phyloP scores from a whole-genome alignment of 1,139 yeast genomes.

The Geotrichum carabidarum region DNA sequence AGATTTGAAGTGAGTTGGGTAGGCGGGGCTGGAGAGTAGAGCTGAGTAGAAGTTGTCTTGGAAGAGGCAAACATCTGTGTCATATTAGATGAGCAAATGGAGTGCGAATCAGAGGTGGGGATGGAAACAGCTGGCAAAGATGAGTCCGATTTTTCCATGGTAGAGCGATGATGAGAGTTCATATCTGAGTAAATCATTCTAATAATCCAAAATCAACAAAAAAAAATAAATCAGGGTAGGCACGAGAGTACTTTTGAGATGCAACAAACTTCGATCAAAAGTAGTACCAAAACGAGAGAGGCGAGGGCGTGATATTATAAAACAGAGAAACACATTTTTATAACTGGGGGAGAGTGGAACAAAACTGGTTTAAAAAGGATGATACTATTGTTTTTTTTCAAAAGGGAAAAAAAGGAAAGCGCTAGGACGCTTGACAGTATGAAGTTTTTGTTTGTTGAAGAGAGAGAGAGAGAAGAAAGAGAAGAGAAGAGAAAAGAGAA shows the following conservation, averaged over 20 bases:
- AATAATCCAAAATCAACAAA: no score
- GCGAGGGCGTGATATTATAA: slow-evolving; percentile 3
- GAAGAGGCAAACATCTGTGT: background rate
- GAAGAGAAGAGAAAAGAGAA: background rate
- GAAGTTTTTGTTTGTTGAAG: background rate
- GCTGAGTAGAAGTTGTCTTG: background rate
- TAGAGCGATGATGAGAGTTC: no score
- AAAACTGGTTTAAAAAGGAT: no score
- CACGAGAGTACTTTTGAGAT: no score
- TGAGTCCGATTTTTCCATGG: no score
- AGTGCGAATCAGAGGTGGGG: background rate
- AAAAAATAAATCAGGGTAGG: no score
- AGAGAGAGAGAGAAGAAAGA: background rate
- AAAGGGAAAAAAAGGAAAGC: no score
- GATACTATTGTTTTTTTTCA: no score
- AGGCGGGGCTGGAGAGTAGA: background rate
- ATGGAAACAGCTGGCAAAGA: background rate
- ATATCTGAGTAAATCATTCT: no score
- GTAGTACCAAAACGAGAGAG: background rate
- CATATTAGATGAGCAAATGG: background rate
- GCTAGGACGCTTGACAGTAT: background rate
- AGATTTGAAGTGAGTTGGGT: background rate
- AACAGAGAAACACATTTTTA: slow-evolving; percentile 9
- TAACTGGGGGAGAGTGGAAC: no score
- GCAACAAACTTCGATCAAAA: background rate